Evolutionary conservation across 306 rosid species (phyloP).

Genomic region (Canavalia ensiformis): DNA sequence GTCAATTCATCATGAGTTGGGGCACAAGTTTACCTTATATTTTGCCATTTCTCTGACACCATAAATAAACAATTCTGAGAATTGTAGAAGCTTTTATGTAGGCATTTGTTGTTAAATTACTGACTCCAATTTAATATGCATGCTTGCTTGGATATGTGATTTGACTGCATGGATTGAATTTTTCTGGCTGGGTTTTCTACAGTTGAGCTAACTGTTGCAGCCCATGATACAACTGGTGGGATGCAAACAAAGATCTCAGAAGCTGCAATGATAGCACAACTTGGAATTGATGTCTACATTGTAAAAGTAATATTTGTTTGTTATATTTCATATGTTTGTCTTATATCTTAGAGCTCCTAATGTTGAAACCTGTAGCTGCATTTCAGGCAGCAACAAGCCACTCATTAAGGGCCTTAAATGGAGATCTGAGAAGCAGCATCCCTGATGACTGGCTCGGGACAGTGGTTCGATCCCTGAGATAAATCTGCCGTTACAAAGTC

Average conservation of each 20-base stretch:
- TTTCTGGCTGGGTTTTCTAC: conserved; percentile 39
- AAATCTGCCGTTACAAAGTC: conserved; percentile 22
- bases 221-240: conserved; percentile 93
- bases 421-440: conserved; percentile 69
- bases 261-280: conserved; percentile 92
- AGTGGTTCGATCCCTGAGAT: conserved; percentile 62
- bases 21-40: background rate
- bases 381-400: conserved; percentile 91
- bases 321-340: conserved; percentile 5
- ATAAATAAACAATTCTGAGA: background rate
- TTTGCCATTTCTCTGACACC: conserved; percentile 12
- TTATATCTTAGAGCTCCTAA: conserved; percentile 11
- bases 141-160: conserved; percentile 11
- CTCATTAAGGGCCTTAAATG: conserved; percentile 76
- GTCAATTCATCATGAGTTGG: background rate
- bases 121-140: background rate
- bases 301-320: conserved; percentile 64
- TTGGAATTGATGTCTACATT: conserved; percentile 87
- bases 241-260: conserved; percentile 86
- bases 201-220: conserved; percentile 75
- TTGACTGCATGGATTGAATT: background rate
- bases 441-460: conserved; percentile 96
- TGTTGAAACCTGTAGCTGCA: conserved; percentile 39
- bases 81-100: conserved; percentile 11
- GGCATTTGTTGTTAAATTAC: background rate